Conservation (phyloP, 2,329 filamentous ascomycete species). For the Lithohypha guttulata region DNA sequence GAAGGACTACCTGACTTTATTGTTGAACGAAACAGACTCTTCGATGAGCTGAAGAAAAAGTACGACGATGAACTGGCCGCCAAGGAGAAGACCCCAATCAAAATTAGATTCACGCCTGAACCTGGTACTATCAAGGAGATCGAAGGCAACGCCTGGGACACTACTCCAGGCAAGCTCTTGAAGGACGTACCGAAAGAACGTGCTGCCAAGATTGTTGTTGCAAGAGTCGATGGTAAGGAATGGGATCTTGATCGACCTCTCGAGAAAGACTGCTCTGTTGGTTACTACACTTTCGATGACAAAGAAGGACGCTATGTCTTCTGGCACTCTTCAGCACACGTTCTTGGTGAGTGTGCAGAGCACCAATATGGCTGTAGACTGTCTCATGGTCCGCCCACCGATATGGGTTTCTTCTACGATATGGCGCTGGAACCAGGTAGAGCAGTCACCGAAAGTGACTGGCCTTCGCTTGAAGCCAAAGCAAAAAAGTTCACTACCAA, state of each 20-base stretch:
- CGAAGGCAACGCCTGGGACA: slow-evolving; percentile 75
- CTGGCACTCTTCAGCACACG: slow-evolving; percentile 94
- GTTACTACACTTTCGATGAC: slow-evolving; percentile 72
- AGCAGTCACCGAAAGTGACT: slow-evolving; percentile 63
- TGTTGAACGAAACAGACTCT: slow-evolving; percentile 71
- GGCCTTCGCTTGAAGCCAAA: slow-evolving; percentile 72
- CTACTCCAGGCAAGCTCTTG: slow-evolving; percentile 70
- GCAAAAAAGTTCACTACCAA: slow-evolving; percentile 71
- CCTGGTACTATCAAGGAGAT: slow-evolving; percentile 31
- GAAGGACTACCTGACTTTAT: slow-evolving; percentile 60
- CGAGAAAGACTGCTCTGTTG: slow-evolving; percentile 75
- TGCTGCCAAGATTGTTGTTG: slow-evolving; percentile 74
- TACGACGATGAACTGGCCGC: slow-evolving; percentile 64
- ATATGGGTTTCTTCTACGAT: slow-evolving; percentile 94
- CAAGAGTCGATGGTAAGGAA: slow-evolving; percentile 70
- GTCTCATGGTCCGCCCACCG: slow-evolving; percentile 85
- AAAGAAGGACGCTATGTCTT: slow-evolving; percentile 79
- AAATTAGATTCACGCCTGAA: slow-evolving; percentile 38
- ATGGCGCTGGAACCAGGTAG: slow-evolving; percentile 70
- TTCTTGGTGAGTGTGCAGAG: slow-evolving; percentile 90
- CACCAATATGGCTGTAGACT: slow-evolving; percentile 81
- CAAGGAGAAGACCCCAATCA: slow-evolving; percentile 36
- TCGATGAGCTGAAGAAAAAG: slow-evolving; percentile 77
- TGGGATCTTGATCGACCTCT: slow-evolving; percentile 91
- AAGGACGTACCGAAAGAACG: slow-evolving; percentile 72